Base-by-base conservation (phyloP, 208 protist species). In the Acanthamoeba castellanii region DNA sequence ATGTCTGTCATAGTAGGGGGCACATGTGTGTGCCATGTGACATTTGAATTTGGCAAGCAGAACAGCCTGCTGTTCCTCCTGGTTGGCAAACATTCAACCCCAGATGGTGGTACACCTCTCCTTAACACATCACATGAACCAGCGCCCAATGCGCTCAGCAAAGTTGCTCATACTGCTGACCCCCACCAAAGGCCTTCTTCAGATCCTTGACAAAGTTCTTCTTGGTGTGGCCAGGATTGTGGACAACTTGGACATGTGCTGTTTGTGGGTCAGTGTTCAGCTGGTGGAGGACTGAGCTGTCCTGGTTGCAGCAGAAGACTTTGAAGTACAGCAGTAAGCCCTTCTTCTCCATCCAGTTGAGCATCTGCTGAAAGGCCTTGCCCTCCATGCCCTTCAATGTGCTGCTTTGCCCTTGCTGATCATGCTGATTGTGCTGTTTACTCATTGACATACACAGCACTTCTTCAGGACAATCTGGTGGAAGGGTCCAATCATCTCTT, bases 151-250 rank as follows among this genome's bases (percentile, higher is more conserved):
- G 20, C 16, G 22, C 70, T 78, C 70, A 78, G 70, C 70, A 78
- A 78, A 78, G 64, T 57, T 57, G 52, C 1, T 57, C 5, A 57
- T 57, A 20, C 52, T 22, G 52, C 52, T 57, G 52, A 57, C 52
- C 64, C 64, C 64, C 64, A n/a, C 70, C 34, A 85, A 85, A 85
- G 37, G 34, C 34, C 25, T 85, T 85, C 8, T 45, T 42, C 25
- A 84, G 74, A 84, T 84, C 45, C 45, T 84, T 84, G 74, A 84
- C 74, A 84, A 84, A 84, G 74, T 84, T 84, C n/a, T 84, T 84
- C 45, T 84, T 84, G 1, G n/a, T 84, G 30, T 84, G 74, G 13
- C 74, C 74, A 84, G 74, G 74, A 52, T 84, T 7, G n/a, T 84
- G 74, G 74, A 84, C 5, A 2, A 84, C 74, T 52, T 84, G 3